A percentile compares a stretch with the other conserved stretches of the same genome.
These are phyloP conservation scores for Claviceps monticola DNA, from an alignment of 2,329 filamentous ascomycete species.

Conservation along the genomic window DNA sequence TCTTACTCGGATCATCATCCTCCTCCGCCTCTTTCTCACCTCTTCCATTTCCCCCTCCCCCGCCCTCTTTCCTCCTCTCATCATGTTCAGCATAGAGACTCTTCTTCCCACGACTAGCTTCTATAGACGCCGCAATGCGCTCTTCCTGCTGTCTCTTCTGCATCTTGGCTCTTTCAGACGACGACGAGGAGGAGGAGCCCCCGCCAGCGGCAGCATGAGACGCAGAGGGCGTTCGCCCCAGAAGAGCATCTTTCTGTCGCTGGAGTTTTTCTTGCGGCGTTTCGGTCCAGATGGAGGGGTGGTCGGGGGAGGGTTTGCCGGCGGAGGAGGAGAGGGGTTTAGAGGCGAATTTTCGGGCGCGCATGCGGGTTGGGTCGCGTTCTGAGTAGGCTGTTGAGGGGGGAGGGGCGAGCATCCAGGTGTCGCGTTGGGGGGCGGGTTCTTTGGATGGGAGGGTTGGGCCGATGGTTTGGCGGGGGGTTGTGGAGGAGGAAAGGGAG, in stretches of 20 bases:
- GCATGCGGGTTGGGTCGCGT: slow-evolving; percentile 72
- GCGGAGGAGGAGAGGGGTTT: slow-evolving; percentile 22
- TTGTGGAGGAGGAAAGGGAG: slow-evolving; percentile 35
- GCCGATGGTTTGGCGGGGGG: slow-evolving; percentile 30
- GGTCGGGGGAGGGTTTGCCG: slow-evolving; percentile 17
- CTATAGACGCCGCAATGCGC: slow-evolving; percentile 34
- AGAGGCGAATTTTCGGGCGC: slow-evolving; percentile 70
- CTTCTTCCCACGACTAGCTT: slow-evolving; percentile 39
- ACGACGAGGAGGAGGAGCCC: slow-evolving; percentile 18
- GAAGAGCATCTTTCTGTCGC: slow-evolving; percentile 65
- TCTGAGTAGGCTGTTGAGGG: slow-evolving; percentile 38
- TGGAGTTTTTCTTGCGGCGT: slow-evolving; percentile 78
- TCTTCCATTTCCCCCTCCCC: slow-evolving; percentile 36
- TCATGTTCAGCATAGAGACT: slow-evolving; percentile 48
- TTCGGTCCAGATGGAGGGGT: slow-evolving; percentile 75
- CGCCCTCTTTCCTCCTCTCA: slow-evolving; percentile 13
- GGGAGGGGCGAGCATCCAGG: slow-evolving; percentile 66
- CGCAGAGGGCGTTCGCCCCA: slow-evolving; percentile 47
- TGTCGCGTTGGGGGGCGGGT: slow-evolving; percentile 53
- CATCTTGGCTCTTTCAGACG: slow-evolving; percentile 23
- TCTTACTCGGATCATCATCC: slow-evolving; percentile 81
- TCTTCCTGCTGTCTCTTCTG: slow-evolving; percentile 40
- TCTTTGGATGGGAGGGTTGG: slow-evolving; percentile 21
- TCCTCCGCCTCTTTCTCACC: slow-evolving; percentile 46
- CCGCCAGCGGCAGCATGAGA: slow-evolving; percentile 18